Evolutionary conservation across 306 rosid species (phyloP), one percentile per base, ranked within the genome.

Genomic region (Rosa multiflora): DNA sequence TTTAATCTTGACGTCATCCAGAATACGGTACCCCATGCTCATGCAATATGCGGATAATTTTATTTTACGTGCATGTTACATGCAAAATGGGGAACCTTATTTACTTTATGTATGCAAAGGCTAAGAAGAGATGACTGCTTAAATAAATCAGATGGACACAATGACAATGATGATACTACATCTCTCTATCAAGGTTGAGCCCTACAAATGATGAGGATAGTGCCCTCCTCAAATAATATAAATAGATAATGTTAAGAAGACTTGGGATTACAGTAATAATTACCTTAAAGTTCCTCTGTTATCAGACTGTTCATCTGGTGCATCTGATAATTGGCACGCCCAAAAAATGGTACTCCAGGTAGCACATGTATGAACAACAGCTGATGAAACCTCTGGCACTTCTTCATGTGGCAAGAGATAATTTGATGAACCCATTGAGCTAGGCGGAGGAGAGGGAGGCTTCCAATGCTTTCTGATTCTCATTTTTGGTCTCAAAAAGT

Each of bases 381-480:
- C 48, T 39, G 80, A 64, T 47, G 63, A 64, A 64, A 76, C 80
- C 48, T 76, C 80, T n/a, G 51, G 73, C 51, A 26, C 66, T 18
- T 9, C 44, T 73, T 73, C 32, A 18, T 63, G 21, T 76, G 73
- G 37, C 12, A 51, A 39, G 21, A 52, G 32, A 64, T 63, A 3
- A 47, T 48, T 29, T 48, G 80, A 47, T 48, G 80, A 76, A 21
- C 23, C 62, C 42, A 49, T 49, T 23, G 64, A 64, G 72, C 80
- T 64, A 15, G 73, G 20, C 47, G 39, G 73, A 47, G 79, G 61
- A 35, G 76, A 35, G 37, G 47, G 79, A 20, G 14, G 63, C 42
- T 23, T 21, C 52, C 80, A 56, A 20, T 20, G 44, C 76, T 21
- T 39, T 51, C 73, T 64, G 13, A 49, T 49, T 49, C 63, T 62